A percentile compares a stretch with the other conserved stretches of the same genome.
These are phyloP conservation scores for Aquanectria penicillioides DNA, from an alignment of 2,329 filamentous ascomycete genomes.

Conservation along the genomic window DNA sequence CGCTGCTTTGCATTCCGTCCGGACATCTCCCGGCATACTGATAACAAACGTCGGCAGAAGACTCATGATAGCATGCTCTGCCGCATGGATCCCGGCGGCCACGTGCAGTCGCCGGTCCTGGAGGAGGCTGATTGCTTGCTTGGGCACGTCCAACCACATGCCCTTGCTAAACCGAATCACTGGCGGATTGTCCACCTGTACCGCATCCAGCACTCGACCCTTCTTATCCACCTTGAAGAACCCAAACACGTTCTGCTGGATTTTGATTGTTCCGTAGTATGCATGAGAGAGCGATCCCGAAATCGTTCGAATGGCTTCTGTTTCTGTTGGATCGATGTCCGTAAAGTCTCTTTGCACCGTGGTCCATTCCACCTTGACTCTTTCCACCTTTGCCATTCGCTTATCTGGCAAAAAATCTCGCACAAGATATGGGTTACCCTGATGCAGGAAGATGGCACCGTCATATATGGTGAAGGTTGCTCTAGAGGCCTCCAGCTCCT, in stretches of 20 bases:
- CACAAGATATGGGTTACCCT: constrained; percentile 92
- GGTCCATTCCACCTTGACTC: constrained; percentile 93
- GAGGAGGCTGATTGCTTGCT: constrained; percentile 80
- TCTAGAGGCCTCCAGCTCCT: constrained; percentile 95
- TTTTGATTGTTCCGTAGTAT: constrained; percentile 87
- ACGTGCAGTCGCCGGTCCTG: constrained; percentile 78
- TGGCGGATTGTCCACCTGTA: constrained; percentile 92
- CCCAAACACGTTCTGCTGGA: constrained; percentile 89
- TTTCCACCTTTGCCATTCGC: constrained; percentile 86
- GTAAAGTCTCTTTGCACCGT: constrained; percentile 94
- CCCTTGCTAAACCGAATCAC: constrained; percentile 87
- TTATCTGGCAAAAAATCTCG: constrained; percentile 85
- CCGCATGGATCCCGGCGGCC: constrained; percentile 91
- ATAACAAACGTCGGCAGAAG: constrained; percentile 93
- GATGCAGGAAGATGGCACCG: constrained; percentile 95
- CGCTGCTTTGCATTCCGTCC: constrained; percentile 91
- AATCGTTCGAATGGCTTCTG: constrained; percentile 84
- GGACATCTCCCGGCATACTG: constrained; percentile 88
- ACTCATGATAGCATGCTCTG: constrained; percentile 88
- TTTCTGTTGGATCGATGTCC: constrained; percentile 93
- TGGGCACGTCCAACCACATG: constrained; percentile 95
- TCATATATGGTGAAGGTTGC: constrained; percentile 97
- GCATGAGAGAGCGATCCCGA: constrained; percentile 71
- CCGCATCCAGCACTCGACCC: constrained; percentile 86
- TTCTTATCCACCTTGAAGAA: constrained; percentile 97